Conservation (phyloP, 1,284 basidiomycete species). For the Trichosporon faecale region DNA sequence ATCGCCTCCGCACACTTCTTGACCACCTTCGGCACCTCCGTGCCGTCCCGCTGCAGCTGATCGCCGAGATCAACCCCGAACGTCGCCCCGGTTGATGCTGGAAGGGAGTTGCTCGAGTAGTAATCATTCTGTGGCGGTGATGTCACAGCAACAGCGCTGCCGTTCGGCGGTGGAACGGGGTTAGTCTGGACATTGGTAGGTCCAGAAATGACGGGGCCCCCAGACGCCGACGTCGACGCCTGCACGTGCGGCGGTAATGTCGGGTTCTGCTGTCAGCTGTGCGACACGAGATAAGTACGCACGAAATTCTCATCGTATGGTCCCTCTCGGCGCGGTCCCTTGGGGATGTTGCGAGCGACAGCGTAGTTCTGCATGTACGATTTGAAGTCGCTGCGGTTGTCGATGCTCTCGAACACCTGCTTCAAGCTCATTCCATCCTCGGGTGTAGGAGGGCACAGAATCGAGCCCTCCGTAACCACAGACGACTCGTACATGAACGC, state of each 20-base stretch:
- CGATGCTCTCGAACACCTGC: constrained; percentile 81
- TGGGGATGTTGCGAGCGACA: constrained; percentile 66
- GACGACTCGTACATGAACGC: constrained; percentile 91
- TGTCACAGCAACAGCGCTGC: constrained; percentile 15
- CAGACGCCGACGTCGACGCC: constrained; percentile 1
- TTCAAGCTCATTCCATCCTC: constrained; percentile 66
- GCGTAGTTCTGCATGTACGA: constrained; percentile 96
- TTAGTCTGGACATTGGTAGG: constrained; percentile 5
- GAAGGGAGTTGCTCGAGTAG: constrained; percentile 33
- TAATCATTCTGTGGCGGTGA: constrained; percentile 11
- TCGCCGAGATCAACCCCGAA: constrained; percentile 89
- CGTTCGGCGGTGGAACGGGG: constrained; percentile 15
- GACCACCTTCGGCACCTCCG: constrained; percentile 83
- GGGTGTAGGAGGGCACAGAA: constrained; percentile 48
- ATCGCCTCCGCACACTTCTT: constrained; percentile 88
- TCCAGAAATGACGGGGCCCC: background rate
- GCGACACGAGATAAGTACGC: constrained; percentile 11
- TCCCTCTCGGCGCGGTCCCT: constrained; percentile 73
- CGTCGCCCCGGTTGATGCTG: constrained; percentile 56
- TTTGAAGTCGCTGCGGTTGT: constrained; percentile 92
- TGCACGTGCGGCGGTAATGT: constrained; percentile 20
- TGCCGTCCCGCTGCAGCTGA: constrained; percentile 83
- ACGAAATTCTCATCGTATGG: constrained; percentile 84
- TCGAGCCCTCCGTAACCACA: constrained; percentile 84
- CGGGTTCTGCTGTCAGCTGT: constrained; percentile 15